phyloP scores from a whole-genome alignment of 108 stramenopile species.

The Nitzschia sp. region DNA sequence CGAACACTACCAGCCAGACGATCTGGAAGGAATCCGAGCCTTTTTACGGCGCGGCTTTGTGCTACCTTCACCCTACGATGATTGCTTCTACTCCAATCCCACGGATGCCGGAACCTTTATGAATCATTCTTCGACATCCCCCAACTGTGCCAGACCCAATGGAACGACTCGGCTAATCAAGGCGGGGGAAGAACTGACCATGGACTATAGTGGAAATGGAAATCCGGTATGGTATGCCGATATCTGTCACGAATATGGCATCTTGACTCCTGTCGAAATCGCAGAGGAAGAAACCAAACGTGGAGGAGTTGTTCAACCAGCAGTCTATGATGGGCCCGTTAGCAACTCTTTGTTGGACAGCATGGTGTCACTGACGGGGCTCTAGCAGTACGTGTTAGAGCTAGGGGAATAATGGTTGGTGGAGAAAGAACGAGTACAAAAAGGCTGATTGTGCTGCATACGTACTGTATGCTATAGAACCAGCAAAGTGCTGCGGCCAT shows the following conservation, averaged over 20 bases:
- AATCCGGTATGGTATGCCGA: slow-evolving; percentile 28
- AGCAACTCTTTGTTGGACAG: slow-evolving; percentile 2
- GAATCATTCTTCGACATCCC: slow-evolving; percentile 26
- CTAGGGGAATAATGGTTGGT: too few relatives aligned
- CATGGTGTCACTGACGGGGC: slow-evolving; percentile 31
- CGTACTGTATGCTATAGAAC: too few relatives aligned
- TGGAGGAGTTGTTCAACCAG: slow-evolving; percentile 1
- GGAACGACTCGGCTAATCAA: slow-evolving; percentile 17
- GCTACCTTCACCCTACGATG: slow-evolving; percentile 18
- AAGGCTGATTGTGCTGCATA: too few relatives aligned
- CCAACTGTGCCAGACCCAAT: slow-evolving; percentile 24
- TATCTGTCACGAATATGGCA: slow-evolving; percentile 27
- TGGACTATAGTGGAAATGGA: slow-evolving; percentile 27
- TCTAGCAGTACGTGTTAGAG: too few relatives aligned
- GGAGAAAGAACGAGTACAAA: too few relatives aligned
- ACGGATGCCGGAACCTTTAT: slow-evolving; percentile 28
- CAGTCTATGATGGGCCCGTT: background rate
- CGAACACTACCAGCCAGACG: slow-evolving; percentile 3
- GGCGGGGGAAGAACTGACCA: slow-evolving; percentile 31
- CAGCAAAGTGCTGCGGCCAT: too few relatives aligned
- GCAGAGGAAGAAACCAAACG: background rate
- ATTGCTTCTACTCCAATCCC: slow-evolving; percentile 32
- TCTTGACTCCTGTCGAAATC: slow-evolving; percentile 23
- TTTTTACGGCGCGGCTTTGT: slow-evolving; percentile 34
- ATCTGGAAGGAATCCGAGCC: background rate